phyloP scores from a whole-genome alignment of 768 basidiomycete genomes.

The Clitopilus hobsonii region DNA sequence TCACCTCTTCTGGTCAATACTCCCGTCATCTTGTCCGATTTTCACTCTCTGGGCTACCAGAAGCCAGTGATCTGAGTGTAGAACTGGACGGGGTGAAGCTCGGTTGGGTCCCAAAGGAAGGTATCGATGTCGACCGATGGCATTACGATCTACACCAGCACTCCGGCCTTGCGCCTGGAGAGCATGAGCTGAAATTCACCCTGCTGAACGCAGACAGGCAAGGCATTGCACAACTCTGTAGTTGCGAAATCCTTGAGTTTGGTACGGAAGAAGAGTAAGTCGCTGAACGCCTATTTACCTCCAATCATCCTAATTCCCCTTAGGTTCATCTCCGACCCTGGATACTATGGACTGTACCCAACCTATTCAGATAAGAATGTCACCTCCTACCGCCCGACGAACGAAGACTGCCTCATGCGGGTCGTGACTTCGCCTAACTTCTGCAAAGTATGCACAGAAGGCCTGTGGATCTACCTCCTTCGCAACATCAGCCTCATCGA shows the following conservation, averaged over 20 bases:
- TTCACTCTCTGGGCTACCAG: conserved; percentile 69
- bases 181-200: conserved; percentile 56
- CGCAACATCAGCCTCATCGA: conserved; percentile 61
- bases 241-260: conserved; percentile 69
- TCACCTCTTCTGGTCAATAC: conserved; percentile 62
- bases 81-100: conserved; percentile 59
- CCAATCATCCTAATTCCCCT: background rate
- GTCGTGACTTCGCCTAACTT: conserved; percentile 64
- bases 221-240: conserved; percentile 71
- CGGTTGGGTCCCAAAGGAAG: conserved; percentile 48
- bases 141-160: conserved; percentile 59
- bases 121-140: conserved; percentile 69
- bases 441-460: conserved; percentile 71
- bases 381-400: conserved; percentile 77
- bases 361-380: conserved; percentile 67
- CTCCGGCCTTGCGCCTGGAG: conserved; percentile 37
- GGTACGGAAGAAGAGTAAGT: conserved; percentile 58
- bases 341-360: conserved; percentile 65
- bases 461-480: conserved; percentile 67
- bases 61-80: conserved; percentile 45
- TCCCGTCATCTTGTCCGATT: conserved; percentile 59
- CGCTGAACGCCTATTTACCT: background rate
- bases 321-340: conserved; percentile 59
- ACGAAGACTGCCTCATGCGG: conserved; percentile 82
- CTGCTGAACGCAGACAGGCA: conserved; percentile 42